Evolutionary conservation across 2,329 filamentous ascomycete genomes (phyloP).

Genomic region (Blastomyces emzantsi): DNA sequence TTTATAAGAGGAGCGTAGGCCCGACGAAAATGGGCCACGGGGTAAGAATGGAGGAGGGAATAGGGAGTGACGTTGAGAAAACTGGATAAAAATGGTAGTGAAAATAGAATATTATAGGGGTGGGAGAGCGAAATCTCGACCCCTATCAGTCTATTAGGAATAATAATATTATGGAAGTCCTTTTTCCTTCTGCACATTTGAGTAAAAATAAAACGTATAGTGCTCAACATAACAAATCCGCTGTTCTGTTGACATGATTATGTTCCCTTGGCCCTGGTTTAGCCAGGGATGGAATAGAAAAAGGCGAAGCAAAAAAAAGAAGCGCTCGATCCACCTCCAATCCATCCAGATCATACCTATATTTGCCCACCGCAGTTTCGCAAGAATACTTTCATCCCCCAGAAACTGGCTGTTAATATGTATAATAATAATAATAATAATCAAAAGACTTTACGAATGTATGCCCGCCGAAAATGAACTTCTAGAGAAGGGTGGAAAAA

Average conservation of each 20-base stretch:
- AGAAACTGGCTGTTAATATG: not conserved
- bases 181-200: no score
- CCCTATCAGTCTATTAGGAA: no score
- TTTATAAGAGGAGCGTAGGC: no score
- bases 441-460: no score
- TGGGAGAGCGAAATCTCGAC: no score
- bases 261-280: not conserved
- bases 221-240: not conserved
- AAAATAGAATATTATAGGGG: no score
- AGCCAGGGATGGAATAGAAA: not conserved
- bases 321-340: not conserved
- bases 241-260: not conserved
- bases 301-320: not conserved
- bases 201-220: not conserved
- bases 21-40: no score
- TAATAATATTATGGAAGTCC: no score
- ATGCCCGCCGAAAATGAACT: constrained; percentile 7
- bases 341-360: not conserved
- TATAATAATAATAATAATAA: no score
- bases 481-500: not conserved
- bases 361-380: not conserved
- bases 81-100: no score
- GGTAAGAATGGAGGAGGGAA: no score
- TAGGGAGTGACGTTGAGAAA: no score
- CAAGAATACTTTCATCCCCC: not conserved